A percentile compares a stretch with the other conserved stretches of the same genome.
phyloP scores from a whole-genome alignment of 805 yeast genomes.

The Metschnikowia continentalis region DNA sequence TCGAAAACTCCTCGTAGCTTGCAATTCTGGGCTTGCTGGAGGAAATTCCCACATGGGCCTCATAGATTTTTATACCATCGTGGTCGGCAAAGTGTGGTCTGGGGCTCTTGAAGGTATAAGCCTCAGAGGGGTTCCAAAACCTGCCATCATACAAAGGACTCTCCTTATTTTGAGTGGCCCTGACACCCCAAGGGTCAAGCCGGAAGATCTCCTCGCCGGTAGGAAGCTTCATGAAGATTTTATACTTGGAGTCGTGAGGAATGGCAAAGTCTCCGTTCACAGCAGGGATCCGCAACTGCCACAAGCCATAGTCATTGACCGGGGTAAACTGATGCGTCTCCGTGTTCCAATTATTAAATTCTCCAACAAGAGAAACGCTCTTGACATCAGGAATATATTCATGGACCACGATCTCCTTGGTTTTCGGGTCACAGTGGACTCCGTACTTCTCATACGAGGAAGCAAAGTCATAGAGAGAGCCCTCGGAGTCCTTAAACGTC shows the following conservation, averaged over 20 bases:
- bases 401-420: slow-evolving; percentile 55
- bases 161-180: slow-evolving; percentile 72
- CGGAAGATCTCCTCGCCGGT: slow-evolving; percentile 72
- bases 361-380: slow-evolving; percentile 79
- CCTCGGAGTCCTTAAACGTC: slow-evolving; percentile 53
- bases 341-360: slow-evolving; percentile 81
- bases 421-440: slow-evolving; percentile 52
- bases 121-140: slow-evolving; percentile 76
- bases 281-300: slow-evolving; percentile 59
- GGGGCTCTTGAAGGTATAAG: slow-evolving; percentile 55
- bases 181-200: slow-evolving; percentile 81
- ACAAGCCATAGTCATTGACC: slow-evolving; percentile 65
- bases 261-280: slow-evolving; percentile 57
- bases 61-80: slow-evolving; percentile 69
- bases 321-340: slow-evolving; percentile 49
- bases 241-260: slow-evolving; percentile 76
- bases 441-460: slow-evolving; percentile 76
- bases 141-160: slow-evolving; percentile 70
- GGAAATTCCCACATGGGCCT: slow-evolving; percentile 94
- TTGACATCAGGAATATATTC: slow-evolving; percentile 92
- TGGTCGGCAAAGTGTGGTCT: slow-evolving; percentile 52
- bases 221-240: slow-evolving; percentile 60
- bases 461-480: slow-evolving; percentile 60
- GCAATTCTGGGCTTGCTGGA: slow-evolving; percentile 86
- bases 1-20: slow-evolving; percentile 78